Percentiles rank a stretch among this genome's conserved stretches.
These are phyloP conservation scores for Aspergillus fischeri DNA, from an alignment of 2,329 filamentous ascomycete genomes.

Conservation along the genomic window DNA sequence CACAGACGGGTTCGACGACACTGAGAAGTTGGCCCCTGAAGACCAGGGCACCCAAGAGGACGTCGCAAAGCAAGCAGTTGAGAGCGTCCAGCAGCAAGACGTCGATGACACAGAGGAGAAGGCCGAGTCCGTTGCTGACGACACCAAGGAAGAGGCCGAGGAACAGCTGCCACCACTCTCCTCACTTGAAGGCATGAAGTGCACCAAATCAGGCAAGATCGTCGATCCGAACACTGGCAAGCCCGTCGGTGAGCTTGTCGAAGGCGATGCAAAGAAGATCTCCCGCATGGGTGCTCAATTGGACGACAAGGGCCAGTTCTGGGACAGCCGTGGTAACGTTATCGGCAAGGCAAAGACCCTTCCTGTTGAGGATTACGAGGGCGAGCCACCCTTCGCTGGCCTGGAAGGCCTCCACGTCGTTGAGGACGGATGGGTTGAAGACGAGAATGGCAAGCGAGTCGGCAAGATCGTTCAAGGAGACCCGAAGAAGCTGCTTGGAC, in stretches of 20 bases:
- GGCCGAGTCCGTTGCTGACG: conserved; percentile 30
- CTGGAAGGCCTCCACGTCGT: conserved; percentile 45
- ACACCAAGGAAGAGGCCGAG: conserved; percentile 39
- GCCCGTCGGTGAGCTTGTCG: conserved; percentile 54
- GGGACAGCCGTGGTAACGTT: conserved; percentile 61
- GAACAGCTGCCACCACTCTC: conserved; percentile 31
- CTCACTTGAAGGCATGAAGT: conserved; percentile 38
- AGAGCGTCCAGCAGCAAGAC: conserved; percentile 9
- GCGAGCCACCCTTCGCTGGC: conserved; percentile 43
- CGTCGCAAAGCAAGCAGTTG: not conserved
- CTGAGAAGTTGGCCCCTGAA: conserved; percentile 16
- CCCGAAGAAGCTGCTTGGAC: conserved; percentile 55
- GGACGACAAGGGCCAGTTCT: conserved; percentile 61
- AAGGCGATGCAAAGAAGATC: conserved; percentile 63
- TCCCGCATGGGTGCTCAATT: conserved; percentile 34
- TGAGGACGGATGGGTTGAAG: conserved; percentile 46
- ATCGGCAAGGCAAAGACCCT: conserved; percentile 55
- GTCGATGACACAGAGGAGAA: conserved; percentile 30
- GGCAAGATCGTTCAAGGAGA: conserved; percentile 57
- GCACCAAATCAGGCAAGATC: conserved; percentile 43
- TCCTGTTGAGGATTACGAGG: conserved; percentile 35
- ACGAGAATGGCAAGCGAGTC: conserved; percentile 44
- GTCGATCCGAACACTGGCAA: conserved; percentile 41
- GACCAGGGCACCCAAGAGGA: not conserved
- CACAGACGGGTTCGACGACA: conserved; percentile 20